Evolutionary conservation across 805 yeast species (phyloP), one percentile per base, ranked within the genome.

Genomic region (Saccharomycopsis schoenii): DNA sequence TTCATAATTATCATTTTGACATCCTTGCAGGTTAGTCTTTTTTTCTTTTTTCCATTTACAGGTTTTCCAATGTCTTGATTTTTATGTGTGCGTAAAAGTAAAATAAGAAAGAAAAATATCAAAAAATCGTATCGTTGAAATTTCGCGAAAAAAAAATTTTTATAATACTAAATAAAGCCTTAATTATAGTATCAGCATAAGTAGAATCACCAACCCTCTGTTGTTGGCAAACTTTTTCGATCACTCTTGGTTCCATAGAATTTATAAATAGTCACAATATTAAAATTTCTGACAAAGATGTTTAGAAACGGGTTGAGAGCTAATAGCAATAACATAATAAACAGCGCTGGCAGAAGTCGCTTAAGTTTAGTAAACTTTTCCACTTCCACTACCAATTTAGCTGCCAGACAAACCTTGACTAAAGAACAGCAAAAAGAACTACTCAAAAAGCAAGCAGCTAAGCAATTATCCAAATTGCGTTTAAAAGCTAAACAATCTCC

Each of bases 401-500:
- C 52, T 24, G 52, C 52, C 52, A 47, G 52, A 47, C 54, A 17
- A 29, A 24, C 36, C 19, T 54, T 55, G 39, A 15, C 56, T 37
- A 41, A 55, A 37, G 60, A 39, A 8, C 66, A 67, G 34, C 62
- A 67, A 14, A 72, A 70, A 63, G 74, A 71, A 54, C 72, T 71
- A 61, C 21, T 67, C 57, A 72, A 65, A 62, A 76, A 73, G 65
- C 63, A 67, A 72, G 67, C 71, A 74, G 4, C 72, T 2, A 56
- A 57, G 21, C 29, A 24, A n/a, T 17, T 62, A 14, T 56, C 63
- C n/a, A 61, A 58, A 71, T 57, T 70, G 71, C 59, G 74, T 67
- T 68, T 71, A 1, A 68, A 69, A 52, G 80, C 80, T n/a, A 74
- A 74, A 62, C 65, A 66, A 17, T 74, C 77, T 19, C 74, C 85